A percentile compares a stretch with the other conserved stretches of the same genome.
Evolutionary conservation across 2,329 filamentous ascomycete species (phyloP).

Genomic region (Cryphonectria nitschkei): DNA sequence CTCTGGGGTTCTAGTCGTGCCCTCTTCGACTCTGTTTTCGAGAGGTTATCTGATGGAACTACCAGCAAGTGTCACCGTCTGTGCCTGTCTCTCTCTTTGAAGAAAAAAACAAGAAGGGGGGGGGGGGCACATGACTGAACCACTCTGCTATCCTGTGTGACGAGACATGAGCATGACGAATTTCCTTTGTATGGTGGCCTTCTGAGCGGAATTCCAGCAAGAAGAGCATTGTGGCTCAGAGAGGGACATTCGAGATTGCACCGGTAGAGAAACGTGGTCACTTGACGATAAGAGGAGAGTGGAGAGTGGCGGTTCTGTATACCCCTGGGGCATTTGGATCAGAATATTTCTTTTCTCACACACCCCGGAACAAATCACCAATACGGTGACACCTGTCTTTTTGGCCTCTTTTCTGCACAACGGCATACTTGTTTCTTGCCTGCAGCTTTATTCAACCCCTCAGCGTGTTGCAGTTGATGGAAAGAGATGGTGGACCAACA

Average conservation of each 20-base stretch:
- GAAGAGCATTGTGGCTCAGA: conserved; percentile 6
- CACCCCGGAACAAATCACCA: conserved; percentile 23
- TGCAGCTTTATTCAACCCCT: conserved; percentile 15
- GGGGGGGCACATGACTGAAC: conserved; percentile 21
- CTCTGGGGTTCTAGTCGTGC: conserved; percentile 55
- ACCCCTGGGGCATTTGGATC: conserved; percentile 30
- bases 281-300: conserved; percentile 13
- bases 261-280: neutral
- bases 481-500: conserved; percentile 15
- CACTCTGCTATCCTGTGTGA: conserved; percentile 26
- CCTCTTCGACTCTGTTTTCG: conserved; percentile 32
- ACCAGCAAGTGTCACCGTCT: conserved; percentile 24
- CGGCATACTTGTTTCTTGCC: conserved; percentile 13
- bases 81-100: conserved; percentile 14
- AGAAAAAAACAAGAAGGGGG: too few species aligned
- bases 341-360: conserved; percentile 12
- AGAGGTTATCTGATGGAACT: conserved; percentile 18
- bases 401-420: conserved; percentile 8
- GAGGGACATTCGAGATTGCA: conserved; percentile 18
- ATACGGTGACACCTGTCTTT: conserved; percentile 23
- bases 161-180: conserved; percentile 35
- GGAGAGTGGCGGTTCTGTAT: conserved; percentile 27
- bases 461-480: conserved; percentile 18
- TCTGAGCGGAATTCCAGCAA: conserved; percentile 7
- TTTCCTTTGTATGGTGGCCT: conserved; percentile 29